A percentile compares a stretch with the other conserved stretches of the same genome.
These are phyloP conservation scores for Lonicera japonica DNA, from an alignment of 129 eudicot genomes.

Conservation along the genomic window DNA sequence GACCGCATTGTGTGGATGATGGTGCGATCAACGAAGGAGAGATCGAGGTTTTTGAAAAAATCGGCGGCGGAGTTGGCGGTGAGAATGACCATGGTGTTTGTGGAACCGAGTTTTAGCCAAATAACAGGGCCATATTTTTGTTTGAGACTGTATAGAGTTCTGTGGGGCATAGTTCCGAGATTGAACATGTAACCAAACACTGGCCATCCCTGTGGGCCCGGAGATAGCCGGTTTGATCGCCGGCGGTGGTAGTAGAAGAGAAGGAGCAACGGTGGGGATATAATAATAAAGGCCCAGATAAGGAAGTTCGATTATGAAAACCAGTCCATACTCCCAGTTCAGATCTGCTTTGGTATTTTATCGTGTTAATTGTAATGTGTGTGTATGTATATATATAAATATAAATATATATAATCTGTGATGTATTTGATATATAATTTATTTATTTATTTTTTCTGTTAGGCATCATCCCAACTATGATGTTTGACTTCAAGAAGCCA, in stretches of 20 bases:
- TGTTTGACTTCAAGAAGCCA: too few relatives aligned
- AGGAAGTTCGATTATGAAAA: neutral
- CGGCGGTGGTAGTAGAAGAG: neutral
- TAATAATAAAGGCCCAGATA: neutral
- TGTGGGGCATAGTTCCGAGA: conserved; percentile 21
- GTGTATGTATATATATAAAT: too few relatives aligned
- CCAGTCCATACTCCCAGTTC: neutral
- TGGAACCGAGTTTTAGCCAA: conserved; percentile 5
- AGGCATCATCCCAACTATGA: too few relatives aligned
- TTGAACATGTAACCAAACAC: conserved; percentile 11
- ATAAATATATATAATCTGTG: too few relatives aligned
- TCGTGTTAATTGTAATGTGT: too few relatives aligned
- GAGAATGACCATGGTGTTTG: conserved; percentile 2
- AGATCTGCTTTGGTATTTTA: neutral
- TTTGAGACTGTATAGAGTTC: conserved; percentile 4
- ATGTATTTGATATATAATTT: too few relatives aligned
- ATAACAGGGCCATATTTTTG: conserved; percentile 11
- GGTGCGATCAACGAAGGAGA: conserved; percentile 10
- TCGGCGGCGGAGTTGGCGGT: conserved; percentile 7
- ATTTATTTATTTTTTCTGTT: too few relatives aligned
- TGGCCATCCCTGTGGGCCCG: conserved; percentile 21
- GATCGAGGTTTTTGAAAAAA: conserved; percentile 10
- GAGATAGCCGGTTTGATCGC: neutral
- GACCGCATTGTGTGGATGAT: neutral
- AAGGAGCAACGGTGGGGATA: neutral